These are phyloP conservation scores for Cryptosporidium bovis DNA, from an alignment of 169 alveolate genomes.

Conservation along the genomic window DNA sequence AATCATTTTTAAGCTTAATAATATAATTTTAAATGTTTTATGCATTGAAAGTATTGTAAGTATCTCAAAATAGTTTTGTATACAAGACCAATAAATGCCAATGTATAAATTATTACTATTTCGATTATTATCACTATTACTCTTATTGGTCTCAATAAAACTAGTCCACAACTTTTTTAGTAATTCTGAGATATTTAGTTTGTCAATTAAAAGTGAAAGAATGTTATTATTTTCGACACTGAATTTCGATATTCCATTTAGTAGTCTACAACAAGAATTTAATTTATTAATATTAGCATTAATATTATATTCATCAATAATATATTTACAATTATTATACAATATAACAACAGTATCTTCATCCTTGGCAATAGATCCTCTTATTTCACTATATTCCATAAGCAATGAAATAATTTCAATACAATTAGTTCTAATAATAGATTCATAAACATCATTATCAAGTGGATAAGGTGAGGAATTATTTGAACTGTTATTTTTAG, in stretches of 20 bases:
- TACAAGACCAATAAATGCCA: slow-evolving; percentile 6
- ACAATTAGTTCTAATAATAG: background rate
- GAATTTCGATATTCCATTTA: slow-evolving; percentile 38
- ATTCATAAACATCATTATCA: background rate
- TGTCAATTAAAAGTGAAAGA: slow-evolving; percentile 9
- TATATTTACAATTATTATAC: slow-evolving; percentile 37
- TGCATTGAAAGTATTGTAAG: slow-evolving; percentile 51
- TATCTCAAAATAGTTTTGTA: slow-evolving; percentile 55
- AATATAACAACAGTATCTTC: slow-evolving; percentile 43
- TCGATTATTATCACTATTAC: background rate
- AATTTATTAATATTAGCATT: slow-evolving; percentile 5
- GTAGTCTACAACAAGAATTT: slow-evolving; percentile 34
- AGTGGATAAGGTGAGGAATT: background rate
- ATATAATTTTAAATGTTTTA: slow-evolving; percentile 21
- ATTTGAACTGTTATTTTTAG: background rate
- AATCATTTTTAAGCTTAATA: slow-evolving; percentile 31
- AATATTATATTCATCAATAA: background rate
- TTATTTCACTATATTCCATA: slow-evolving; percentile 33
- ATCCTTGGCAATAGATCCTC: slow-evolving; percentile 29
- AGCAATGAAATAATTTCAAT: slow-evolving; percentile 37
- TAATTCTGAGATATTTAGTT: slow-evolving; percentile 11
- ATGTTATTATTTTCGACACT: slow-evolving; percentile 31
- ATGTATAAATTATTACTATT: background rate
- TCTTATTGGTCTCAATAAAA: background rate
- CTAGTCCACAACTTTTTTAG: background rate